Evolutionary conservation across 129 eudicot species (phyloP).

Genomic region (Chrysanthemum makinoi): DNA sequence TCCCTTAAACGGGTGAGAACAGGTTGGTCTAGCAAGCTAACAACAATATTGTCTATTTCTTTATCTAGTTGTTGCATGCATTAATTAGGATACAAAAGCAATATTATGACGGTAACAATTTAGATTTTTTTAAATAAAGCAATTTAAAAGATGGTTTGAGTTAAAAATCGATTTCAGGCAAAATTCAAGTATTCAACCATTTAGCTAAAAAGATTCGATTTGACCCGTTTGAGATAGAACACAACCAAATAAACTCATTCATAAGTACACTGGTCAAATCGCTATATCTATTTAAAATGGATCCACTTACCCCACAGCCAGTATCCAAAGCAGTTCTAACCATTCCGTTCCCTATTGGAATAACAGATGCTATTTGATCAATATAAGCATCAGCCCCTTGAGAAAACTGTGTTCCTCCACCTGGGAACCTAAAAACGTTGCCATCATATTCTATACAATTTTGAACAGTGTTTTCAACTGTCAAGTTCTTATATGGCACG

Average conservation of each 20-base stretch:
- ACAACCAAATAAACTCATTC: not conserved
- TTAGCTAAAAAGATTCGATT: not conserved
- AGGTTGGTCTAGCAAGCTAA: too few relatives aligned
- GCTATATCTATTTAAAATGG: not conserved
- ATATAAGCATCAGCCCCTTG: conserved; percentile 53
- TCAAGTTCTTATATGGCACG: conserved; percentile 29
- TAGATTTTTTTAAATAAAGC: not conserved
- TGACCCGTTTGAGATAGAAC: not conserved
- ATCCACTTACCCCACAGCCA: conserved; percentile 49
- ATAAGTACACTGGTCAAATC: not conserved
- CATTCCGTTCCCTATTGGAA: conserved; percentile 43
- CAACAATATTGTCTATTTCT: too few relatives aligned
- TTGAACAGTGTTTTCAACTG: conserved; percentile 37
- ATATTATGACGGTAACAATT: not conserved
- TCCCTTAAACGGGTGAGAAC: too few relatives aligned
- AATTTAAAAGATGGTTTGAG: not conserved
- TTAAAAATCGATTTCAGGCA: not conserved
- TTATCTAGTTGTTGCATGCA: too few relatives aligned
- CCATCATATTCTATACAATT: conserved; percentile 60
- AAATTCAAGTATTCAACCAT: not conserved
- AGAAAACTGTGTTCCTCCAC: conserved; percentile 46
- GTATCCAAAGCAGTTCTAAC: conserved; percentile 52
- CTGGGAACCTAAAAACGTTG: conserved; percentile 49
- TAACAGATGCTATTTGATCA: conserved; percentile 44
- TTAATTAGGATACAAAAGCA: not conserved